phyloP scores from a whole-genome alignment of 495 filamentous ascomycete species.

The Annulohypoxylon maeteangense region DNA sequence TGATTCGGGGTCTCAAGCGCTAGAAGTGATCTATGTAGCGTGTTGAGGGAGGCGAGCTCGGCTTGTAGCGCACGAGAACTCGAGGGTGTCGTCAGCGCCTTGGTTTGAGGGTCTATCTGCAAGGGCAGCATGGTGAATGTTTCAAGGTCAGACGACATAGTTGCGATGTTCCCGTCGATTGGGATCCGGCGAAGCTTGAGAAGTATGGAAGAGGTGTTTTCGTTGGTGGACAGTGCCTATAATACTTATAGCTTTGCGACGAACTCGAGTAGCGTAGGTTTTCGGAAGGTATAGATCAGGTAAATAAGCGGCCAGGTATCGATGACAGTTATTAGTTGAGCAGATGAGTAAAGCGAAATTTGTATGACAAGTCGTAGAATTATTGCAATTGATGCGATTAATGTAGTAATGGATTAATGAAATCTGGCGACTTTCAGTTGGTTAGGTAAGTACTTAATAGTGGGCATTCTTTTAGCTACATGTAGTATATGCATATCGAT shows the following conservation, averaged over 20 bases:
- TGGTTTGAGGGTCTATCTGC: constrained; percentile 80
- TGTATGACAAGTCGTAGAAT: background rate
- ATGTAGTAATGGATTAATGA: constrained; percentile 20
- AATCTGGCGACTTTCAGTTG: constrained; percentile 46
- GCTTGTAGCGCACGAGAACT: constrained; percentile 61
- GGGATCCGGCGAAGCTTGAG: background rate
- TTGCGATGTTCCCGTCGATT: constrained; percentile 21
- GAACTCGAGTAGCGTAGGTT: background rate
- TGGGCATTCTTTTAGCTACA: background rate
- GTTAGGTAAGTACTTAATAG: too few species aligned
- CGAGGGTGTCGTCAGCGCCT: constrained; percentile 59
- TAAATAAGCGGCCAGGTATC: background rate
- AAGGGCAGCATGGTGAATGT: constrained; percentile 87
- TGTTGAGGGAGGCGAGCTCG: constrained; percentile 77
- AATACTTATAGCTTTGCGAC: background rate
- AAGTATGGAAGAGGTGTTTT: background rate
- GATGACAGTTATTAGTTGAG: background rate
- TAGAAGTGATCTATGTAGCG: constrained; percentile 77
- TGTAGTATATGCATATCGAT: constrained; percentile 6
- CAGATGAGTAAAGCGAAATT: background rate
- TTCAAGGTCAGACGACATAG: constrained; percentile 69
- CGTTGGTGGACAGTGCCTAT: background rate
- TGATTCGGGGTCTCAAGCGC: constrained; percentile 63
- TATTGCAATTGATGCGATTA: background rate
- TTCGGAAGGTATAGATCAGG: background rate